Conservation (phyloP, 2,329 filamentous ascomycete species). For the Clonostachys solani region DNA sequence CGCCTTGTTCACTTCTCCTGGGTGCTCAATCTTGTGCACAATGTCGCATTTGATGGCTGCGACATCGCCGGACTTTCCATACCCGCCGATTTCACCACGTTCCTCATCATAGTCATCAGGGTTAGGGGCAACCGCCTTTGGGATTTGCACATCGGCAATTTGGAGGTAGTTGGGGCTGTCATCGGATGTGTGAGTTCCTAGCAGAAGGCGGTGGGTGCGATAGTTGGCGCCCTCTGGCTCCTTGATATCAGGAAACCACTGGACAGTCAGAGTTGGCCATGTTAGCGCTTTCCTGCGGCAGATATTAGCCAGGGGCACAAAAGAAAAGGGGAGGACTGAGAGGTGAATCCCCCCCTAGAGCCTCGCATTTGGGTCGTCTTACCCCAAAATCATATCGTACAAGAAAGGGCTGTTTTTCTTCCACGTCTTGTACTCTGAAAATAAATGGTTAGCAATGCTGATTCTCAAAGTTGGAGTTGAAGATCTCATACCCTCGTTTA, state of each 20-base stretch:
- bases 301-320: constrained; percentile 4
- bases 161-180: constrained; percentile 87
- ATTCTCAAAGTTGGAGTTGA: neutral
- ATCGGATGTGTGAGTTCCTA: constrained; percentile 92
- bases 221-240: constrained; percentile 83
- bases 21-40: constrained; percentile 93
- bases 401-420: constrained; percentile 99
- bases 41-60: constrained; percentile 82
- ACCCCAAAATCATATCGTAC: constrained; percentile 94
- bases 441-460: neutral
- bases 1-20: constrained; percentile 96
- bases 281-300: constrained; percentile 74
- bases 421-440: constrained; percentile 95
- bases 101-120: constrained; percentile 87
- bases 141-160: constrained; percentile 90
- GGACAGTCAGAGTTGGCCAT: constrained; percentile 95
- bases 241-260: constrained; percentile 97
- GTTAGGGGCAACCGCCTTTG: constrained; percentile 71
- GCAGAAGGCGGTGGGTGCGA: constrained; percentile 80
- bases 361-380: constrained; percentile 4
- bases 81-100: constrained; percentile 88
- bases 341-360: constrained; percentile 2
- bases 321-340: neutral
- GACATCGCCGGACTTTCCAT: constrained; percentile 70
- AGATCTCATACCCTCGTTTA: constrained; percentile 72